Evolutionary conservation across 164 flowering plant species (phyloP), one percentile per base, ranked within the genome.

Genomic region (Vitis vinifera): DNA sequence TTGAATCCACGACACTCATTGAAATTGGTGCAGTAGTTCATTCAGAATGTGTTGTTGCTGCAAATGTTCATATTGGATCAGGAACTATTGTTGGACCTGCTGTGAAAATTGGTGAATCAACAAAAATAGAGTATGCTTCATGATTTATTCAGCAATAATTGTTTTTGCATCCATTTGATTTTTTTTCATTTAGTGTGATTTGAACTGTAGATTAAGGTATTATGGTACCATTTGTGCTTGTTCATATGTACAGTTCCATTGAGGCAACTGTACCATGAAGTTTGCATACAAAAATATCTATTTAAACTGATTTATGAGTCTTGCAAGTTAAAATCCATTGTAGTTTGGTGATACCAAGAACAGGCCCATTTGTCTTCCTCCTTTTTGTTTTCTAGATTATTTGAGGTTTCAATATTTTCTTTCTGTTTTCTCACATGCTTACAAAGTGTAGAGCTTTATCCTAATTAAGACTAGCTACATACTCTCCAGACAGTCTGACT

Each of bases 21-120:
- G 99, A 90, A 72, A 51, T 86, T 57, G 95, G 97, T 55, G 92
- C 95, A 3, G 65, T 91, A 7, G 84, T 94, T 75, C 93, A 89
- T 76, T 62, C 90, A 23, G 72, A 81, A 57, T 69, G 87, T 76
- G 77, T 82, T 2, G 73, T 94, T 53, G 84, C 87, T 63, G 84
- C 83, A 19, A 59, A 83, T 82, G 91, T 84, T 72, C 78, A 72
- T 77, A 74, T 94, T 74, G 87, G 88, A 53, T 89, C 99, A 23
- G 97, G 99, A 71, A 66, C 91, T 71, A 74, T 91, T 67, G 68
- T 94, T 66, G 99, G 97, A 61, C 87, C 90, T 69, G 73, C 74
- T 16, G 97, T 90, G 65, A 70, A 79, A 15, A 80, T 94, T 66
- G 97, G 97, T 30, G 84, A 81, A 51, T 87, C 84, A 17, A 86